Conservation (phyloP, 441 rosid genomes). For the Gossypium gossypioides region DNA sequence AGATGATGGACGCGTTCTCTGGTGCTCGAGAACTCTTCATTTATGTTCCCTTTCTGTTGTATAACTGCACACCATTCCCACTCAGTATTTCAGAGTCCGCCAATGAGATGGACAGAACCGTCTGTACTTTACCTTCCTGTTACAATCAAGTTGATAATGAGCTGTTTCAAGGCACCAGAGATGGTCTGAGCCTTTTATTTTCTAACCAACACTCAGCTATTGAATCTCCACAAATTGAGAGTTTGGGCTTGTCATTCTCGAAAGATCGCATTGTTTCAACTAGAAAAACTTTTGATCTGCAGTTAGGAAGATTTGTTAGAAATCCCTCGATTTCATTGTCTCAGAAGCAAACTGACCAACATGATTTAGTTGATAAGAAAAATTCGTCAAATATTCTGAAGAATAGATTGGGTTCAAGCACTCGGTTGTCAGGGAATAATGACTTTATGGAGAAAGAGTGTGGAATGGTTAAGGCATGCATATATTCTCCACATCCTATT, state of each 20-base stretch:
- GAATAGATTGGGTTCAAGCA: conserved; percentile 25
- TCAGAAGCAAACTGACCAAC: conserved; percentile 20
- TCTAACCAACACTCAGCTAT: conserved; percentile 32
- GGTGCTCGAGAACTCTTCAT: conserved; percentile 80
- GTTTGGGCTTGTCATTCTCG: conserved; percentile 29
- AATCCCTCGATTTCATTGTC: conserved; percentile 31
- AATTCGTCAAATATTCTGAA: conserved; percentile 23
- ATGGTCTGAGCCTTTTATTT: conserved; percentile 65
- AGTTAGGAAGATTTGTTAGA: conserved; percentile 26
- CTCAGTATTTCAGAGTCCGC: conserved; percentile 54
- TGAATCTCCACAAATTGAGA: conserved; percentile 25
- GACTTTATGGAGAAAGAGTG: conserved; percentile 30
- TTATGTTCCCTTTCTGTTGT: conserved; percentile 70
- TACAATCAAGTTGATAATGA: conserved; percentile 56
- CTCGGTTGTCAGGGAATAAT: conserved; percentile 29
- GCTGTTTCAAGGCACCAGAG: conserved; percentile 35
- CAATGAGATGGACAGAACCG: conserved; percentile 40
- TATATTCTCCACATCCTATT: conserved; percentile 58
- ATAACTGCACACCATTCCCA: conserved; percentile 80
- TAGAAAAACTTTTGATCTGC: conserved; percentile 23
- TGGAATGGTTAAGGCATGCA: conserved; percentile 61
- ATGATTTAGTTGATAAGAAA: conserved; percentile 26
- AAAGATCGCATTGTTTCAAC: conserved; percentile 33
- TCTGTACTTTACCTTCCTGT: conserved; percentile 59
- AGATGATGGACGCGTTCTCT: conserved; percentile 75